A percentile compares a stretch with the other conserved stretches of the same genome.
Evolutionary conservation across 352 stramenopile species (phyloP).

Genomic region (Phytophthora pseudosyringae): DNA sequence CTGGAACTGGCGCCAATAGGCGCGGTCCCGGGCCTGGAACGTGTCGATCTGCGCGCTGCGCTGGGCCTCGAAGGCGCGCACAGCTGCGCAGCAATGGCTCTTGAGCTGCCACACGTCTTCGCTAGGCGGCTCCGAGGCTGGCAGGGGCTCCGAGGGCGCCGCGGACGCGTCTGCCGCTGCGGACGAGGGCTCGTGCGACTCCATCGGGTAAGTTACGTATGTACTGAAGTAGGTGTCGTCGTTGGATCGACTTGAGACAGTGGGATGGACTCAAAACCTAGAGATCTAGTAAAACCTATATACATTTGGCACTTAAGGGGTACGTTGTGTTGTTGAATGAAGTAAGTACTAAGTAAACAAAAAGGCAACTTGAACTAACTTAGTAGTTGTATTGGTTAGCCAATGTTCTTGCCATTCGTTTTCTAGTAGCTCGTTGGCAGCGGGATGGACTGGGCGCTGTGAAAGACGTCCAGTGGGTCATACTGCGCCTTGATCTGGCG

Average conservation of each 20-base stretch:
- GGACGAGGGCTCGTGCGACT: constrained; percentile 14
- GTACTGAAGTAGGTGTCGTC: neutral
- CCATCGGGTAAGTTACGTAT: constrained; percentile 11
- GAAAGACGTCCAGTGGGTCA: constrained; percentile 58
- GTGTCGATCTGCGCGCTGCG: constrained; percentile 77
- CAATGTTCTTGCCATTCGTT: no score
- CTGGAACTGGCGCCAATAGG: constrained; percentile 85
- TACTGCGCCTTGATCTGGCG: constrained; percentile 57
- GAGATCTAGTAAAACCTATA: neutral
- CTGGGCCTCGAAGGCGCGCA: constrained; percentile 72
- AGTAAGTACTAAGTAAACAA: neutral
- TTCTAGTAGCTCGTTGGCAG: constrained; percentile 22
- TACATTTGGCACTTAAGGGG: neutral
- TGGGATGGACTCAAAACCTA: constrained; percentile 5
- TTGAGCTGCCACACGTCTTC: constrained; percentile 68
- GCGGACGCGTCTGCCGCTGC: constrained; percentile 3
- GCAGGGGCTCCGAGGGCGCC: neutral
- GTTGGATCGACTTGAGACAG: constrained; percentile 22
- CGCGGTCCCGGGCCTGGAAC: constrained; percentile 67
- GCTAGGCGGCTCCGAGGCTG: neutral
- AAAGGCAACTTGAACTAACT: constrained; percentile 11
- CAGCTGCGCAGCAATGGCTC: constrained; percentile 51
- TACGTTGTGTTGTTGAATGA: neutral
- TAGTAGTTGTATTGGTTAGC: neutral
- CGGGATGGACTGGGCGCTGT: constrained; percentile 63